These are phyloP conservation scores for Tuber umbilicatum DNA, from an alignment of 495 filamentous ascomycete species.

Conservation along the genomic window DNA sequence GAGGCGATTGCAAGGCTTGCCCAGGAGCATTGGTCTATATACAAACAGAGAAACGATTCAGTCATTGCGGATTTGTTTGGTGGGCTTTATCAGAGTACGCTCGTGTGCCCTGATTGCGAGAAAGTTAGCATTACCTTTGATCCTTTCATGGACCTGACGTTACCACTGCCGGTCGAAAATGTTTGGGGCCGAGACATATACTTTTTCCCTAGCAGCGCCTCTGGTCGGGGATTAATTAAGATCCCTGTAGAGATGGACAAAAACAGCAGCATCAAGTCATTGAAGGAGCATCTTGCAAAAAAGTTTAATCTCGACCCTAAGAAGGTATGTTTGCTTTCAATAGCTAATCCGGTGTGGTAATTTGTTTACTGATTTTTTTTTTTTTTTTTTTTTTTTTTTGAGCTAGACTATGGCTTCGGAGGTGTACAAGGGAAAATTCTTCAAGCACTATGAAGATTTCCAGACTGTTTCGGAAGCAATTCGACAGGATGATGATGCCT, in stretches of 20 bases:
- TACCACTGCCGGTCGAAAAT: slow-evolving; percentile 80
- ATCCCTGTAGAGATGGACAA: slow-evolving; percentile 84
- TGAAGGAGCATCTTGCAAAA: slow-evolving; percentile 70
- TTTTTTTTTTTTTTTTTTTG: not conserved
- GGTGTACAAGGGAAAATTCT: slow-evolving; percentile 73
- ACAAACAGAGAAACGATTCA: slow-evolving; percentile 87
- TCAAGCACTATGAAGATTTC: slow-evolving; percentile 67
- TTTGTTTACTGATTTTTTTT: not conserved
- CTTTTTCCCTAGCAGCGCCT: slow-evolving; percentile 63
- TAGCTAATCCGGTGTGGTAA: not conserved
- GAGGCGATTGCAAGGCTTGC: slow-evolving; percentile 73
- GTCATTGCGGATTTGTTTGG: slow-evolving; percentile 91
- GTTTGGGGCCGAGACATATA: slow-evolving; percentile 65
- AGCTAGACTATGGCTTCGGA: slow-evolving; percentile 65
- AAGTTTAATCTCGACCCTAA: slow-evolving; percentile 56
- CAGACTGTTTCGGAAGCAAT: slow-evolving; percentile 64
- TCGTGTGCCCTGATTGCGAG: slow-evolving; percentile 80
- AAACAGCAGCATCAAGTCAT: slow-evolving; percentile 59
- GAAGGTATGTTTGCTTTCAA: slow-evolving; percentile 42
- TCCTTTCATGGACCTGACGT: slow-evolving; percentile 87
- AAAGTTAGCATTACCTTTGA: slow-evolving; percentile 99
- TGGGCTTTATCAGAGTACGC: slow-evolving; percentile 95
- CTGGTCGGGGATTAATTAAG: slow-evolving; percentile 50
- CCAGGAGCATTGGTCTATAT: slow-evolving; percentile 79
- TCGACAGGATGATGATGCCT: slow-evolving; percentile 54